phyloP scores from a whole-genome alignment of 345 rosid genomes.

The Brassica incana region DNA sequence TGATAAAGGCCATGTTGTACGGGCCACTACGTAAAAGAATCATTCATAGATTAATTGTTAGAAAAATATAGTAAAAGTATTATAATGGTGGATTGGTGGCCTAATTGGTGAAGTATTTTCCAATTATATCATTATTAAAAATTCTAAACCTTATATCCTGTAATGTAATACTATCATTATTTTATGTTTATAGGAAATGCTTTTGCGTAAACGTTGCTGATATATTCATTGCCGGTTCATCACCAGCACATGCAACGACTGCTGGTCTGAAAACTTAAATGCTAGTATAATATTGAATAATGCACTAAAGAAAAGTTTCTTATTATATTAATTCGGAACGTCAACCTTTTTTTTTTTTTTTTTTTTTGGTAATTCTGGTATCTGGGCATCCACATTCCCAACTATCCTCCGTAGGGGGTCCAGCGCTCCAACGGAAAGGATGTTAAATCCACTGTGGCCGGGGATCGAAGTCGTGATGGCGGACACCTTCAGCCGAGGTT shows the following conservation, averaged over 20 bases:
- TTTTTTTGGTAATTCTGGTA: too few species aligned
- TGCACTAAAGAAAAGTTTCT: neutral
- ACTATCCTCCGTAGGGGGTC: too few species aligned
- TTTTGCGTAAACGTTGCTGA: slow-evolving; percentile 30
- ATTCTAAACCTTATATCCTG: neutral
- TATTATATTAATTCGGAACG: neutral
- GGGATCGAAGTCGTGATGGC: too few species aligned
- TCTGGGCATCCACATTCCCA: too few species aligned
- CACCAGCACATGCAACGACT: slow-evolving; percentile 37
- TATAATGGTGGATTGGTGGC: slow-evolving; percentile 26
- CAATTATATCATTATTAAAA: neutral
- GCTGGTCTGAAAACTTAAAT: slow-evolving; percentile 23
- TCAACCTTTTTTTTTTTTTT: too few species aligned
- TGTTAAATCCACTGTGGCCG: too few species aligned
- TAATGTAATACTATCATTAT: neutral
- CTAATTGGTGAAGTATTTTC: neutral
- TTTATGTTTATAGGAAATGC: neutral
- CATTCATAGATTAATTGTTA: slow-evolving; percentile 13
- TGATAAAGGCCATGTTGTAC: slow-evolving; percentile 35
- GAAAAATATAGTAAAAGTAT: neutral
- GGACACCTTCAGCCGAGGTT: too few species aligned
- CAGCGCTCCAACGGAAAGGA: too few species aligned
- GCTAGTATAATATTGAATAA: neutral
- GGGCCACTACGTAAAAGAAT: slow-evolving; percentile 34
- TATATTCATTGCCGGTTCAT: slow-evolving; percentile 35